Percentiles rank a stretch among this genome's conserved stretches.
Conservation (phyloP, 2,329 filamentous ascomycete species). For the Fusarium guadeloupense region DNA sequence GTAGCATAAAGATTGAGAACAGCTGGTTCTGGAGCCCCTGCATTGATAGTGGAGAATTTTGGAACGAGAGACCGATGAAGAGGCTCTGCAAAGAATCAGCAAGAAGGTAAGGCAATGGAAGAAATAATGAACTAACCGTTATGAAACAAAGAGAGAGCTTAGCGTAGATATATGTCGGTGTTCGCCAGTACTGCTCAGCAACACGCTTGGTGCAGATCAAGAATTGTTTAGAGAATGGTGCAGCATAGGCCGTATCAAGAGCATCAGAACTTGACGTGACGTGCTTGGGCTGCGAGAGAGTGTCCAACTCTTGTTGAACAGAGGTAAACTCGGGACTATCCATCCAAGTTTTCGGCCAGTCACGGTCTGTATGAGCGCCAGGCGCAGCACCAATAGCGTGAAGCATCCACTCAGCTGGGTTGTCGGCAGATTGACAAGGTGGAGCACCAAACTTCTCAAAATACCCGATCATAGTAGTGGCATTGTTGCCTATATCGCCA, state of each 20-base stretch:
- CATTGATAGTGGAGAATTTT: slow-evolving; percentile 68
- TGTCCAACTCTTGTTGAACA: slow-evolving; percentile 65
- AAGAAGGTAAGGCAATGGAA: rapidly evolving
- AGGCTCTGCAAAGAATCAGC: slow-evolving; percentile 59
- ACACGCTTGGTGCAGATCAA: slow-evolving; percentile 71
- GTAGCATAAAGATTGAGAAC: slow-evolving; percentile 83
- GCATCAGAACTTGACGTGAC: rapidly evolving
- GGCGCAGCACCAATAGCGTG: slow-evolving; percentile 61
- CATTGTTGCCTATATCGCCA: slow-evolving; percentile 73
- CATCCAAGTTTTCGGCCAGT: slow-evolving; percentile 71
- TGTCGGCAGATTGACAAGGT: slow-evolving; percentile 70
- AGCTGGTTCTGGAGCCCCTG: slow-evolving; percentile 81
- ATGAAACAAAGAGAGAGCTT: slow-evolving; percentile 66
- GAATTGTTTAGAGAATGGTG: slow-evolving; percentile 74
- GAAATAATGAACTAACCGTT: neutral
- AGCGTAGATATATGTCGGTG: slow-evolving; percentile 86
- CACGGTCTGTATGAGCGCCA: slow-evolving; percentile 57
- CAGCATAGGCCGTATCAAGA: slow-evolving; percentile 6
- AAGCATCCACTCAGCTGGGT: slow-evolving; percentile 67
- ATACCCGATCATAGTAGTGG: slow-evolving; percentile 72
- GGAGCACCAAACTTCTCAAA: slow-evolving; percentile 76
- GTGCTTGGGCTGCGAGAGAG: slow-evolving; percentile 46
- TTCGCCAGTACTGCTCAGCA: slow-evolving; percentile 91
- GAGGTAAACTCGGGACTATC: slow-evolving; percentile 61
- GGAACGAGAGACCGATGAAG: slow-evolving; percentile 85